phyloP scores from a whole-genome alignment of 306 rosid species.

The Lathyrus sativus region DNA sequence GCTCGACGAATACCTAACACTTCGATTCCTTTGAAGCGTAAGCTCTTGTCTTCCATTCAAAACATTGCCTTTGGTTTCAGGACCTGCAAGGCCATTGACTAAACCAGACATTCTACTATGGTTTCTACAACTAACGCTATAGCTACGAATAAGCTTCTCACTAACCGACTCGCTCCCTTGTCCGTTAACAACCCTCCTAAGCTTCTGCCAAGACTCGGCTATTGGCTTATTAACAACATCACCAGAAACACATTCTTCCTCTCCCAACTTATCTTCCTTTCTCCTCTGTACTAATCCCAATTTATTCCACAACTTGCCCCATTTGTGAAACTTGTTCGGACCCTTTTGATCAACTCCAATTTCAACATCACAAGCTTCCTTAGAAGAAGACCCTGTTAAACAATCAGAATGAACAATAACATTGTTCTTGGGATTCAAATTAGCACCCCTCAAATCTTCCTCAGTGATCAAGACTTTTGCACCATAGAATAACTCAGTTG shows the following conservation, averaged over 20 bases:
- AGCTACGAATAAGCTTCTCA: conserved; percentile 87
- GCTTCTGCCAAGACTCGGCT: conserved; percentile 75
- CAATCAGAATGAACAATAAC: too few species aligned
- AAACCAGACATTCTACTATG: conserved; percentile 55
- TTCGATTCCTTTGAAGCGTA: conserved; percentile 66
- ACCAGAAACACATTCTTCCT: conserved; percentile 26
- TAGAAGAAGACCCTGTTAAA: too few species aligned
- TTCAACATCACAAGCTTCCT: too few species aligned
- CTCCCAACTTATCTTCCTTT: too few species aligned
- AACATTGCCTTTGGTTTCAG: conserved; percentile 53
- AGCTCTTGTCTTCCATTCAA: conserved; percentile 65
- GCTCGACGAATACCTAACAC: conserved; percentile 67
- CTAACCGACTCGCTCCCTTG: conserved; percentile 72
- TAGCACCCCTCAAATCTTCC: too few species aligned
- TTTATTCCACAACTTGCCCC: neutral
- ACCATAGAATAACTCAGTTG: too few species aligned
- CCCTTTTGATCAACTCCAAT: too few species aligned
- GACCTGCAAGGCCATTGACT: conserved; percentile 40
- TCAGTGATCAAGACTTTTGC: too few species aligned
- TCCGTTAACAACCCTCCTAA: conserved; percentile 64
- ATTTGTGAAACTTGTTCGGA: too few species aligned
- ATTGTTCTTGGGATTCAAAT: too few species aligned
- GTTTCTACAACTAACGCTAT: conserved; percentile 78
- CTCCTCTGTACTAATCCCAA: too few species aligned
- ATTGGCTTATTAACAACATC: conserved; percentile 51